Evolutionary conservation across 768 basidiomycete genomes (phyloP).

Genomic region (Rubroboletus pulcherrimus): DNA sequence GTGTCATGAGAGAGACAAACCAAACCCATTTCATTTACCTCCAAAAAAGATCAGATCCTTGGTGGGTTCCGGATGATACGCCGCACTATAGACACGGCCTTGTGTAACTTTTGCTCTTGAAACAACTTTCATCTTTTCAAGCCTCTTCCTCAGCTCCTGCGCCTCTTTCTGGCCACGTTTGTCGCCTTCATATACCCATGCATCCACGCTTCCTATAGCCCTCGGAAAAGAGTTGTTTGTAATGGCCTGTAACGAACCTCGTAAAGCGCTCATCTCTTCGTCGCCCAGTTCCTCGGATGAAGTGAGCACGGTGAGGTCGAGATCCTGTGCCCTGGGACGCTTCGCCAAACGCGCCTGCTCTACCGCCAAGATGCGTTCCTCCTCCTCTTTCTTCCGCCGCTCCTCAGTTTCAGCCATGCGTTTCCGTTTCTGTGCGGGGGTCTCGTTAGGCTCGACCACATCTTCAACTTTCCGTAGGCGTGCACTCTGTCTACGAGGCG

Average conservation of each 20-base stretch:
- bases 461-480: conserved; percentile 45
- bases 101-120: conserved; percentile 79
- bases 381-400: conserved; percentile 55
- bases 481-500: conserved; percentile 64
- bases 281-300: conserved; percentile 44
- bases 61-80: conserved; percentile 74
- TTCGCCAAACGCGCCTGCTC: conserved; percentile 61
- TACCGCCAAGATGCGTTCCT: conserved; percentile 57
- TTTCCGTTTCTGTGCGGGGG: conserved; percentile 55
- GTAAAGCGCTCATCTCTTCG: conserved; percentile 45
- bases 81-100: conserved; percentile 70
- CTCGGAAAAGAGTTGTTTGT: conserved; percentile 36
- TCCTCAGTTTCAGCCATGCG: conserved; percentile 65
- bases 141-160: conserved; percentile 48
- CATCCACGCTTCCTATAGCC: conserved; percentile 43
- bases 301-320: conserved; percentile 55
- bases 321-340: conserved; percentile 62
- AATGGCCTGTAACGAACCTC: conserved; percentile 41
- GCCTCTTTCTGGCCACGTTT: conserved; percentile 47
- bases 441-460: conserved; percentile 58
- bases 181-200: conserved; percentile 48
- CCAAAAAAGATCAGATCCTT: conserved; percentile 89
- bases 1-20: background rate
- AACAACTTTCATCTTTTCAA: conserved; percentile 58
- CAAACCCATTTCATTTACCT: conserved; percentile 37